Base-by-base conservation (phyloP, 176 grass and related monocot species). In the Oryza glaberrima region DNA sequence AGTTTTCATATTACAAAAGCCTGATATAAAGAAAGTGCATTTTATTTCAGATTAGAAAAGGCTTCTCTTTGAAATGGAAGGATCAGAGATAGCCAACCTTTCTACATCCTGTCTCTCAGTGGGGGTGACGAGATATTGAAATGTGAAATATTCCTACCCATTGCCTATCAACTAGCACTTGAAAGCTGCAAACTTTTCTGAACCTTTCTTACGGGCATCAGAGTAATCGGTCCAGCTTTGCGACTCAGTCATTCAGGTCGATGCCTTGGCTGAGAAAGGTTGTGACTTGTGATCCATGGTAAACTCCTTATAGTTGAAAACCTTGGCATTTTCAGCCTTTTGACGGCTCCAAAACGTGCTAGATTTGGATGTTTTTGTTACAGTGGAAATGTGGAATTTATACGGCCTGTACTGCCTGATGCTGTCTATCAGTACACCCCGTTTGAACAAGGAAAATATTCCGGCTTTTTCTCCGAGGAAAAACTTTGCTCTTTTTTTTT, bases 391-490 rank as follows among this genome's bases (percentile, higher is more conserved):
- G 73, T 83, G 60, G 68, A 74, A 45, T 56, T 58, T 9, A 86
- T 83, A 90, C 74, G 68, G 73, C 11, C 11, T 40, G 43, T 46
- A 47, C 64, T 89, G 7, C 83, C 73, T 36, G 19, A 56, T 30
- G 64, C 64, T 76, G 23, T 75, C 88, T 75, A 48, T 72, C 28
- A 23, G 17, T 16, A 15, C n/a, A 77, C 56, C 38, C 76, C 69
- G 84, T 87, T 87, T 90, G 89, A 90, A 90, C 89, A 67, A 47
- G 71, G 64, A 54, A 56, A 84, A 72, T 30, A 87, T 87, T 66
- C 65, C 44, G 44, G 13, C 65, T 51, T 87, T 86, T 79, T 66
- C 43, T 54, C 65, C 0, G 9, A 60, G 72, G 34, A 72, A 63
- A 22, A 63, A 66, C 56, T 56, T 23, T 72, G 30, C n/a, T 17